phyloP scores from a whole-genome alignment of 192 early-diverging fungal genomes.

The Podila verticillata region DNA sequence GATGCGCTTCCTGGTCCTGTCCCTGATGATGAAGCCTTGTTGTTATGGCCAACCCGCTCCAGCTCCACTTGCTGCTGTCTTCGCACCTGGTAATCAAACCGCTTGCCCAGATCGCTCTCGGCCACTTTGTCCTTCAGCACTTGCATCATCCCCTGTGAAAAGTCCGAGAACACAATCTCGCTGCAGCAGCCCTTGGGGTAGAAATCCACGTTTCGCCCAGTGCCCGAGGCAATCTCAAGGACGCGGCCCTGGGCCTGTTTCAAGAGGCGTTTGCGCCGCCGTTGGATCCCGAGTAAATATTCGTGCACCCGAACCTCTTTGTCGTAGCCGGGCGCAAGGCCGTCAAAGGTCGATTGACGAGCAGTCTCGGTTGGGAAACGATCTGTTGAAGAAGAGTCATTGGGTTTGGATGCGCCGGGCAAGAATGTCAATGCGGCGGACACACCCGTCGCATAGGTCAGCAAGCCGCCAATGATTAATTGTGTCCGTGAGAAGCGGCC shows the following conservation, averaged over 20 bases:
- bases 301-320: slow-evolving; percentile 36
- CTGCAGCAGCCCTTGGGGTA: slow-evolving; percentile 37
- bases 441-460: slow-evolving; percentile 43
- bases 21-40: slow-evolving; percentile 1
- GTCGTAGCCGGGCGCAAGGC: slow-evolving; percentile 35
- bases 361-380: slow-evolving; percentile 31
- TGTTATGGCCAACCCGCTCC: slow-evolving; percentile 26
- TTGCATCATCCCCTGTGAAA: slow-evolving; percentile 49
- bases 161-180: slow-evolving; percentile 50
- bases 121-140: slow-evolving; percentile 33
- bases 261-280: slow-evolving; percentile 39
- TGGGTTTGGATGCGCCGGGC: slow-evolving; percentile 2
- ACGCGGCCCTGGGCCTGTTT: slow-evolving; percentile 31
- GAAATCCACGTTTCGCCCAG: slow-evolving; percentile 44
- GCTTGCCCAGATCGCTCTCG: slow-evolving; percentile 34
- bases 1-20: background rate
- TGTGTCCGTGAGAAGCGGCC: slow-evolving; percentile 44
- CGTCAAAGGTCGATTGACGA: slow-evolving; percentile 35
- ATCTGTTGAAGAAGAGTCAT: background rate
- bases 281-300: slow-evolving; percentile 42
- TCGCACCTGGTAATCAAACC: slow-evolving; percentile 43
- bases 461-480: slow-evolving; percentile 30
- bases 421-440: slow-evolving; percentile 40
- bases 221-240: slow-evolving; percentile 44
- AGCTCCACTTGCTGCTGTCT: slow-evolving; percentile 38